Evolutionary conservation across 2,329 filamentous ascomycete genomes (phyloP).

Genomic region (Aspergillus viridinutans): DNA sequence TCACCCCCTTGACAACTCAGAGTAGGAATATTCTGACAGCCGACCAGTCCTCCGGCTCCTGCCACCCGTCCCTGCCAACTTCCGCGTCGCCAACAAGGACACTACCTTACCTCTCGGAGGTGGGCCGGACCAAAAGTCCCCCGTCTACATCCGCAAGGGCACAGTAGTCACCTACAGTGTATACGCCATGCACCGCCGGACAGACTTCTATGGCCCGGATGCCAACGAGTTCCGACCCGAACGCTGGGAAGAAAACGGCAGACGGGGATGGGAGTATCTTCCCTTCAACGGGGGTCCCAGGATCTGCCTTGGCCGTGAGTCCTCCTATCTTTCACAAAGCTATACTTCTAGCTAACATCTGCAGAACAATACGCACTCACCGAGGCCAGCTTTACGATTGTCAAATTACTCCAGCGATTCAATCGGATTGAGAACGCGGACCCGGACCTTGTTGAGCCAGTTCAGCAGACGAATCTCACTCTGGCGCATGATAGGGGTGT

Average conservation of each 20-base stretch:
- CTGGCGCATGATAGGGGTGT: conserved; percentile 32
- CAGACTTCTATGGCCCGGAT: conserved; percentile 44
- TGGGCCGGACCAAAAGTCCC: conserved; percentile 55
- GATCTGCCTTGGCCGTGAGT: conserved; percentile 40
- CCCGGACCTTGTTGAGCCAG: conserved; percentile 23
- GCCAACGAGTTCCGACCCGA: conserved; percentile 47
- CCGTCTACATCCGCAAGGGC: conserved; percentile 63
- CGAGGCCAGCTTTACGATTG: conserved; percentile 39
- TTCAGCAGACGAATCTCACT: conserved; percentile 28
- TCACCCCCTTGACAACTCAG: background rate
- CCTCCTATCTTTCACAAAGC: background rate
- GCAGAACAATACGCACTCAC: conserved; percentile 42
- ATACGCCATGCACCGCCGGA: conserved; percentile 68
- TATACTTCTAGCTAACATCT: background rate
- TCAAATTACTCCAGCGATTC: conserved; percentile 37
- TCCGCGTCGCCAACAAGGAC: conserved; percentile 37
- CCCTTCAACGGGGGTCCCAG: conserved; percentile 38
- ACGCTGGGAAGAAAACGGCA: conserved; percentile 43
- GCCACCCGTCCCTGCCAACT: conserved; percentile 45
- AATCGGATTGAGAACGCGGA: conserved; percentile 34
- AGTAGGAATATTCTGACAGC: background rate
- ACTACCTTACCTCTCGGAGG: conserved; percentile 51
- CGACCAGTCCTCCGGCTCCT: conserved; percentile 39
- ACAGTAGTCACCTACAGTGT: conserved; percentile 63
- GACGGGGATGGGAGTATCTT: conserved; percentile 35